These are phyloP conservation scores for Francoa sonchifolia DNA, from an alignment of 441 rosid genomes.

Conservation along the genomic window DNA sequence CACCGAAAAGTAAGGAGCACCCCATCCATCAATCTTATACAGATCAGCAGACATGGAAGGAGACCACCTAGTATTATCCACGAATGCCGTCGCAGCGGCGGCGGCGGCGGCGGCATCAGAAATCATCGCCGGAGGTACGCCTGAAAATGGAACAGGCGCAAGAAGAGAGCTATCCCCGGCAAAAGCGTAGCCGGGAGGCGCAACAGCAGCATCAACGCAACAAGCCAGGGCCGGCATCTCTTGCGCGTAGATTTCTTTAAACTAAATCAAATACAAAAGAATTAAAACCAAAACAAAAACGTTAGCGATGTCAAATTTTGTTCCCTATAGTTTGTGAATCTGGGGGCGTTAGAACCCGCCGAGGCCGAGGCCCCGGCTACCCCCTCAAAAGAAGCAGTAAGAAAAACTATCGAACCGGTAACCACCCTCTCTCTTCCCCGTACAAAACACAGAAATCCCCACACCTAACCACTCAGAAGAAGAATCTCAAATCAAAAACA, in stretches of 20 bases:
- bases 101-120: conserved; percentile 13
- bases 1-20: conserved; percentile 72
- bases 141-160: conserved; percentile 22
- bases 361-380: conserved; percentile 99
- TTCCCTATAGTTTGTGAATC: conserved; percentile 26
- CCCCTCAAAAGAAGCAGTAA: conserved; percentile 90
- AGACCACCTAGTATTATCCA: conserved; percentile 37
- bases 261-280: conserved; percentile 7
- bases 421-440: conserved; percentile 33
- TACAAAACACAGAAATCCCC: conserved; percentile 30
- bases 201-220: conserved; percentile 56
- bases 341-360: conserved; percentile 99
- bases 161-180: conserved; percentile 48
- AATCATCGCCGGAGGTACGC: conserved; percentile 15
- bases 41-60: conserved; percentile 58
- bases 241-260: conserved; percentile 23
- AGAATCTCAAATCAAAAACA: neutral
- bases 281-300: conserved; percentile 2
- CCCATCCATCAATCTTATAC: conserved; percentile 76
- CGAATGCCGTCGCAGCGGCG: no score
- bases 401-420: conserved; percentile 33
- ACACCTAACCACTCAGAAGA: conserved; percentile 38
- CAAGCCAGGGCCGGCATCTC: conserved; percentile 85
- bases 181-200: conserved; percentile 47
- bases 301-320: conserved; percentile 3